Evolutionary conservation across 1,139 yeast species (phyloP), one percentile per base, ranked within the genome.

Genomic region (Suhomyces taliae): DNA sequence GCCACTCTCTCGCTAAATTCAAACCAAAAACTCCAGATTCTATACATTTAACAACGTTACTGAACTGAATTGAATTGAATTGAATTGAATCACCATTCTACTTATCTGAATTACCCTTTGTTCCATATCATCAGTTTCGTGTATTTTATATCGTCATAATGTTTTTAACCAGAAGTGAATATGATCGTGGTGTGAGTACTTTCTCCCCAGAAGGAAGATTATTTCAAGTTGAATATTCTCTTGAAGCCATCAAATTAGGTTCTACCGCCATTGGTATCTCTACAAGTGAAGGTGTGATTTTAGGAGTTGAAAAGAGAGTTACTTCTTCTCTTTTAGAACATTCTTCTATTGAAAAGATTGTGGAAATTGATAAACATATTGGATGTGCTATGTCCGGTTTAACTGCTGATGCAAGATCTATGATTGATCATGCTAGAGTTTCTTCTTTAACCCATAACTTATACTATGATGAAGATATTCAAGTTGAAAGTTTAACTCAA

Each of bases 311-410:
- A 70, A 95, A 95, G 70, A 82, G 99, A 67, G 98, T 93, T 32
- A 91, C 97, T 1, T 90, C 98, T 15, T 81, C 96, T 10, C 74
- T 95, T 53, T 79, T 95, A 50, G 99, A 95, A 66, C 85, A 93
- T 37, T 86, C 93, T 33, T 88, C 97, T 41, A 91, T 95, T 66
- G 99, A 95, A 66, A 95, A 95, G 71, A 91, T 93, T 57, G 90
- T 93, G 55, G 99, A 95, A 66, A 86, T 95, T 50, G 99, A 95
- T 64, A 76, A 76, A 47, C 99, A 95, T 66, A 85, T 95, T 50
- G 99, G 99, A 39, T 90, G 97, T 73, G 99, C 99, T 61, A 93
- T 95, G 97, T 85, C 95, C 55, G 99, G 99, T 8, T 78, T 95
- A 57, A 93, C 99, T 1, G 99, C 99, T 4, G 99, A 95, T 72